phyloP scores from a whole-genome alignment of 345 rosid species.

The Lepidium sativum region DNA sequence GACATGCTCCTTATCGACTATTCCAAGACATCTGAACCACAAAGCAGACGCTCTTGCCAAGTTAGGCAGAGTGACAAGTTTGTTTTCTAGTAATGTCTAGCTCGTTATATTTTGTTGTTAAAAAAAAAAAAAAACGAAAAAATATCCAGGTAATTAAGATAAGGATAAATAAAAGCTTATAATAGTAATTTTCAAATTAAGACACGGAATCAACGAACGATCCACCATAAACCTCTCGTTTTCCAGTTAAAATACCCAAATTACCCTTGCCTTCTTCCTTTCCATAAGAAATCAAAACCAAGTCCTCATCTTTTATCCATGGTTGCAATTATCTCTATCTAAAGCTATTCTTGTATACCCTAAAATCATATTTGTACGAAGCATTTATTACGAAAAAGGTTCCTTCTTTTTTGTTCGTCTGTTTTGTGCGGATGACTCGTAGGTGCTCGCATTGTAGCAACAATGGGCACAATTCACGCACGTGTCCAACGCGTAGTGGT shows the following conservation, averaged over 20 bases:
- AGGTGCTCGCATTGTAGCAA: constrained; percentile 96
- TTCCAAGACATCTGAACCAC: too few relatives aligned
- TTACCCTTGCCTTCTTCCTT: background rate
- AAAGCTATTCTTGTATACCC: background rate
- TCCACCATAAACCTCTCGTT: constrained; percentile 24
- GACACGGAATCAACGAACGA: constrained; percentile 18
- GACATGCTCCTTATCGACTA: too few relatives aligned
- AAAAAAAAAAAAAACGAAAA: too few relatives aligned
- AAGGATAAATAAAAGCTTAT: constrained; percentile 5
- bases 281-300: constrained; percentile 17
- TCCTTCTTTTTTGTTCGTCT: background rate
- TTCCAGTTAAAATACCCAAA: constrained; percentile 7
- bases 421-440: constrained; percentile 28
- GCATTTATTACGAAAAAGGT: constrained; percentile 7
- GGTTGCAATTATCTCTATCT: constrained; percentile 5
- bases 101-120: too few relatives aligned
- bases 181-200: constrained; percentile 5
- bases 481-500: constrained; percentile 66
- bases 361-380: background rate
- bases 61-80: too few relatives aligned
- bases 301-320: constrained; percentile 1
- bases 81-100: too few relatives aligned
- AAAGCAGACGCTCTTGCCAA: too few relatives aligned
- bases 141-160: constrained; percentile 17
- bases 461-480: constrained; percentile 94